Conservation (phyloP, 2,329 filamentous ascomycete species). For the Cadophora gregata region DNA sequence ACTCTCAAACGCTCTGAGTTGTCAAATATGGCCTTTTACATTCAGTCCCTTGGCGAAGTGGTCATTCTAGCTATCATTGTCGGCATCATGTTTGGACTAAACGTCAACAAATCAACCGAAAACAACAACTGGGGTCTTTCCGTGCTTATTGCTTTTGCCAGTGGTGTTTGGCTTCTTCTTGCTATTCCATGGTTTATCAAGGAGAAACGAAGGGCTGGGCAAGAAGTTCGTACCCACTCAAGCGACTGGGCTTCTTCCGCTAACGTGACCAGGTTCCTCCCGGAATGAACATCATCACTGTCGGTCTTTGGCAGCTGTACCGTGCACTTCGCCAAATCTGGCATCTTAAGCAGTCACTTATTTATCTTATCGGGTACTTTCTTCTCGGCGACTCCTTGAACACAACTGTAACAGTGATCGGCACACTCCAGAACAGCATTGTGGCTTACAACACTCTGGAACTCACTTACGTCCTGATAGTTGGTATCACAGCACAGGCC, state of each 20-base stretch:
- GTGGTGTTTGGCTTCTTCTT: conserved; percentile 67
- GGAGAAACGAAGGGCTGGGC: conserved; percentile 65
- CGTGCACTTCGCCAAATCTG: conserved; percentile 64
- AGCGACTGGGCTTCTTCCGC: not conserved
- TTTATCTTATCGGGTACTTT: conserved; percentile 70
- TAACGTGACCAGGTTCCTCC: conserved; percentile 50
- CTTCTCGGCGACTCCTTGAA: conserved; percentile 71
- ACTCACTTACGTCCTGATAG: conserved; percentile 69
- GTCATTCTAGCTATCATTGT: conserved; percentile 65
- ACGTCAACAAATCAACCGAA: conserved; percentile 61
- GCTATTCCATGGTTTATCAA: conserved; percentile 70
- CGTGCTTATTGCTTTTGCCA: conserved; percentile 69
- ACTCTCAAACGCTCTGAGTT: conserved; percentile 67
- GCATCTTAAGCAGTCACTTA: conserved; percentile 67
- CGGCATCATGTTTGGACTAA: conserved; percentile 64
- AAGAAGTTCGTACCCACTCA: not conserved
- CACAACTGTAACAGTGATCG: conserved; percentile 71
- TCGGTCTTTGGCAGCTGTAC: conserved; percentile 37
- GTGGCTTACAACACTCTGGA: conserved; percentile 69
- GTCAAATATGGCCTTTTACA: conserved; percentile 67
- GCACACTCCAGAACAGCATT: conserved; percentile 67
- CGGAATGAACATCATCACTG: conserved; percentile 53
- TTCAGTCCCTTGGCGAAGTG: conserved; percentile 66
- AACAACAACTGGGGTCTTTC: conserved; percentile 71
- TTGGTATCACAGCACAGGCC: conserved; percentile 67